Evolutionary conservation across 2,329 filamentous ascomycete species (phyloP).

Genomic region (Teratosphaeria pseudoeucalypti): DNA sequence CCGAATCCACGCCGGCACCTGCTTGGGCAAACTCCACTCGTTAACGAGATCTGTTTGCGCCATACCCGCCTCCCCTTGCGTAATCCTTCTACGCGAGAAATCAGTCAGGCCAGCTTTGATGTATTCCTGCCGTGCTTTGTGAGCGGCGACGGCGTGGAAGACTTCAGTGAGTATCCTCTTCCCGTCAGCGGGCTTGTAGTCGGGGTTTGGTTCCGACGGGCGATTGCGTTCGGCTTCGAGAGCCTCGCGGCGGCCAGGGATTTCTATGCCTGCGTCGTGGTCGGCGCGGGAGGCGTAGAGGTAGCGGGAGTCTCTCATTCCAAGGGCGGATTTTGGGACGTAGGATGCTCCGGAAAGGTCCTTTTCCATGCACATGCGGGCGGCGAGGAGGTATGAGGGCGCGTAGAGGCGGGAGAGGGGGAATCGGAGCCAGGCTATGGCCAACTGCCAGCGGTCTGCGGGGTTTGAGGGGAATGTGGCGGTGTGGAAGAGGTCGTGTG

Average conservation of each 20-base stretch:
- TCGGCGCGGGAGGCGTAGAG: slow-evolving; percentile 14
- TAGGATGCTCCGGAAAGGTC: slow-evolving; percentile 14
- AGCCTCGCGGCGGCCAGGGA: slow-evolving; percentile 1
- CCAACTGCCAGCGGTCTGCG: slow-evolving; percentile 14
- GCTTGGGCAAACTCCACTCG: not conserved
- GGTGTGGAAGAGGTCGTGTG: slow-evolving; percentile 16
- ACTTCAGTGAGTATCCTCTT: slow-evolving; percentile 13
- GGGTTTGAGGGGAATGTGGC: slow-evolving; percentile 19
- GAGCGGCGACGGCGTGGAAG: slow-evolving; percentile 12
- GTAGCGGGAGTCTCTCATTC: slow-evolving; percentile 16
- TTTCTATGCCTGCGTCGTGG: slow-evolving; percentile 5
- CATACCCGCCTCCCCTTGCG: not conserved
- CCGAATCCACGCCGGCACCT: not conserved
- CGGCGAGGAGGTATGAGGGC: slow-evolving; percentile 17
- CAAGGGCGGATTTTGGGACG: slow-evolving; percentile 14
- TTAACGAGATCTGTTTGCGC: not conserved
- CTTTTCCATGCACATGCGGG: slow-evolving; percentile 15
- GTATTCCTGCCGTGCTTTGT: not conserved
- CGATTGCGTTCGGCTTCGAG: not conserved
- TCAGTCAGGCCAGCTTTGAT: not conserved
- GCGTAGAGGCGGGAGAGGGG: slow-evolving; percentile 14
- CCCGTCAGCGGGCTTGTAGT: slow-evolving; percentile 13
- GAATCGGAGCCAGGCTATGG: slow-evolving; percentile 18
- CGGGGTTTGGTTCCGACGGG: slow-evolving; percentile 11
- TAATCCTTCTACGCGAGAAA: not conserved